These are phyloP conservation scores for Vitis rupestris DNA, from an alignment of 164 flowering plant genomes.

Conservation along the genomic window DNA sequence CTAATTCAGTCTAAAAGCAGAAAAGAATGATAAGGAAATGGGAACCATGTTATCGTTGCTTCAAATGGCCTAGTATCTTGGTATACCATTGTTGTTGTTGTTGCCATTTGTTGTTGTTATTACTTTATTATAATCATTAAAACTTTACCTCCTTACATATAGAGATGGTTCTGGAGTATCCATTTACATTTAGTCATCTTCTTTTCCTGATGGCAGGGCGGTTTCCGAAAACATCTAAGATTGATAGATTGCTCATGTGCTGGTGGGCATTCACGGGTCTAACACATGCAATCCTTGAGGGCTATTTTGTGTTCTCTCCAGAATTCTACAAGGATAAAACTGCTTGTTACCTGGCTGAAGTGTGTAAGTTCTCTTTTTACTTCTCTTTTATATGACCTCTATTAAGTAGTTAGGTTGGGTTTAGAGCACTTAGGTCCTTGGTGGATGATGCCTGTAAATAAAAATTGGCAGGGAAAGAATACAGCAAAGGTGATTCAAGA, in stretches of 20 bases:
- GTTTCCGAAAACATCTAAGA: constrained; percentile 36
- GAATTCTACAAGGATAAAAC: constrained; percentile 77
- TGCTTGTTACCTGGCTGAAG: constrained; percentile 75
- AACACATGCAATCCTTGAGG: constrained; percentile 83
- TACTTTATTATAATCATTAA: neutral
- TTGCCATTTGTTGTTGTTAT: constrained; percentile 1
- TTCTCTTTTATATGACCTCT: neutral
- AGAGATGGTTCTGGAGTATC: neutral
- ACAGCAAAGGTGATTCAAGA: constrained; percentile 98
- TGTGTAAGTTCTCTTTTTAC: constrained; percentile 54
- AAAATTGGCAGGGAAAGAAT: constrained; percentile 83
- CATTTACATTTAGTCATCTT: neutral
- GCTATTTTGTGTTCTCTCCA: constrained; percentile 83
- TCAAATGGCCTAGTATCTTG: no score
- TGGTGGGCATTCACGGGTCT: constrained; percentile 98
- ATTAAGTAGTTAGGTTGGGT: neutral
- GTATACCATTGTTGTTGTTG: neutral
- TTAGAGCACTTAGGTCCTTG: neutral
- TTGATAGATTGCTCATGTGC: constrained; percentile 81
- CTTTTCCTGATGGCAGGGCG: constrained; percentile 35
- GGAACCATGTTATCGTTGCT: no score
- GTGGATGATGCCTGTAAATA: neutral
- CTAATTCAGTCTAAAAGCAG: no score
- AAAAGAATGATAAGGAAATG: no score
- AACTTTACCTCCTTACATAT: neutral